Evolutionary conservation across 441 rosid species (phyloP).

Genomic region (Breynia disticha): DNA sequence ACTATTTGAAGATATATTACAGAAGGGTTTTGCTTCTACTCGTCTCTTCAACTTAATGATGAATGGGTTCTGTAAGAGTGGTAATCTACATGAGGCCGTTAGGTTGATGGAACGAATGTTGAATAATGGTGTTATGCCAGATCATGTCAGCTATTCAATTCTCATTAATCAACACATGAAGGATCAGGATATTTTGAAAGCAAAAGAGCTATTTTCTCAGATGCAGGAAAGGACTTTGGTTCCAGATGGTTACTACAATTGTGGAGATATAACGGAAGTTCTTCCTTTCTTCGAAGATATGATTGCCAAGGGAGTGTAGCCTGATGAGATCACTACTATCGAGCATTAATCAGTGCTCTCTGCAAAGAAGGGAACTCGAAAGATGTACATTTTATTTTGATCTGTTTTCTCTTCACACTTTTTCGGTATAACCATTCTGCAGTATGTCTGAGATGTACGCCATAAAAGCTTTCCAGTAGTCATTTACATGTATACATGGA

Average conservation of each 20-base stretch:
- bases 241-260: slow-evolving; percentile 53
- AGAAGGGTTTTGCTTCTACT: slow-evolving; percentile 45
- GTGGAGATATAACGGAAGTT: slow-evolving; percentile 45
- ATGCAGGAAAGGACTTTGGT: slow-evolving; percentile 50
- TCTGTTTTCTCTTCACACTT: too few relatives aligned
- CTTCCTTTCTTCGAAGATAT: slow-evolving; percentile 52
- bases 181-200: slow-evolving; percentile 56
- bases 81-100: slow-evolving; percentile 44
- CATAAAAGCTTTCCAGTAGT: not conserved
- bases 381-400: too few relatives aligned
- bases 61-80: slow-evolving; percentile 41
- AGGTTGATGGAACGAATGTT: slow-evolving; percentile 38
- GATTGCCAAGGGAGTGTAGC: slow-evolving; percentile 44
- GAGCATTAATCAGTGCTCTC: slow-evolving; percentile 43
- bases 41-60: slow-evolving; percentile 53
- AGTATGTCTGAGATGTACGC: too few relatives aligned
- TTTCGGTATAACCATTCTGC: too few relatives aligned
- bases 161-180: slow-evolving; percentile 65
- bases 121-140: slow-evolving; percentile 44
- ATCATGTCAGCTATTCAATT: slow-evolving; percentile 58
- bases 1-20: slow-evolving; percentile 45
- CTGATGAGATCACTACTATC: slow-evolving; percentile 43
- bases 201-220: slow-evolving; percentile 42
- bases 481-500: slow-evolving; percentile 13
- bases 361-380: slow-evolving; percentile 38